These are phyloP conservation scores for Russula dissimulans DNA, from an alignment of 768 basidiomycete genomes.

Conservation along the genomic window DNA sequence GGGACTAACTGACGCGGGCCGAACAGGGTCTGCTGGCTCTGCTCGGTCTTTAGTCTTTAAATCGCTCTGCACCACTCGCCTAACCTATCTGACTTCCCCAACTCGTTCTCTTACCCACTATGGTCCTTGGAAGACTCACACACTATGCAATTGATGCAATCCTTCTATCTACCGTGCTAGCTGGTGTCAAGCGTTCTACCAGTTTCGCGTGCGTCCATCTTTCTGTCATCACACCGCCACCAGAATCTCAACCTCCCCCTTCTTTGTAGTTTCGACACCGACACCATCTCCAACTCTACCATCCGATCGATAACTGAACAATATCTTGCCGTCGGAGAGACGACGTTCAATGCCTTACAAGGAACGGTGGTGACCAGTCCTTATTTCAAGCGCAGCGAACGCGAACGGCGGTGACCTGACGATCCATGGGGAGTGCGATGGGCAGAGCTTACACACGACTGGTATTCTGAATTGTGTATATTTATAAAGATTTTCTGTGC, in stretches of 20 bases:
- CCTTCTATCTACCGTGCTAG: conserved; percentile 79
- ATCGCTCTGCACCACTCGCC: too few relatives aligned
- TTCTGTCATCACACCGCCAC: conserved; percentile 2
- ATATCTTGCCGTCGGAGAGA: conserved; percentile 82
- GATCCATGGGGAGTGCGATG: not conserved
- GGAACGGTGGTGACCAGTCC: conserved; percentile 77
- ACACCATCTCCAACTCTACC: conserved; percentile 67
- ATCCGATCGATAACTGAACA: conserved; percentile 66
- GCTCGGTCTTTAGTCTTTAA: too few relatives aligned
- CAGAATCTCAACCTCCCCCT: not conserved
- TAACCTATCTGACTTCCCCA: too few relatives aligned
- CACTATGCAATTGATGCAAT: conserved; percentile 83
- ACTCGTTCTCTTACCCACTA: not conserved
- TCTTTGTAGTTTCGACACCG: conserved; percentile 53
- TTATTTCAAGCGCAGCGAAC: conserved; percentile 59
- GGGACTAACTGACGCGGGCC: too few relatives aligned
- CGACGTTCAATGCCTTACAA: conserved; percentile 78
- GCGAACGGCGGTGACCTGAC: conserved; percentile 27
- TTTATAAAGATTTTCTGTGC: not conserved
- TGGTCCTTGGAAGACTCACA: conserved; percentile 60
- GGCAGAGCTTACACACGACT: not conserved
- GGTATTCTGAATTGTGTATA: not conserved
- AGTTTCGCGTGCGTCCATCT: conserved; percentile 70
- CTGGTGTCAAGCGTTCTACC: conserved; percentile 83
- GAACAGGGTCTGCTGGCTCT: too few relatives aligned